Conservation (phyloP, 768 basidiomycete species). For the Lactarius vividus region DNA sequence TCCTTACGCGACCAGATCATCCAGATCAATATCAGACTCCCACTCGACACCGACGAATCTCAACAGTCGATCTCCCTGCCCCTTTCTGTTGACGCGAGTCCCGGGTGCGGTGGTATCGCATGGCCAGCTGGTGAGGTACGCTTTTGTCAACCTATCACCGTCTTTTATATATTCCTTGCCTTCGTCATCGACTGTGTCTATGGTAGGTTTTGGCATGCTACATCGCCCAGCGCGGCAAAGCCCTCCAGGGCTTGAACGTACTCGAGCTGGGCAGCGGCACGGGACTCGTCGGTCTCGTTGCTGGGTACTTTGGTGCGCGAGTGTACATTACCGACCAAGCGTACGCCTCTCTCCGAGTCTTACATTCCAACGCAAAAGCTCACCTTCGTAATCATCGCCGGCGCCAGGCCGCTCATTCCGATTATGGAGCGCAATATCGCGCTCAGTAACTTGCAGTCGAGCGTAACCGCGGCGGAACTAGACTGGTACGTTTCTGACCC, state of each 20-base stretch:
- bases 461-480: slow-evolving; percentile 63
- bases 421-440: slow-evolving; percentile 76
- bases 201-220: slow-evolving; percentile 75
- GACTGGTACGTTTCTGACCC: slow-evolving; percentile 64
- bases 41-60: slow-evolving; percentile 15
- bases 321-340: slow-evolving; percentile 89
- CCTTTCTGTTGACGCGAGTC: slow-evolving; percentile 72
- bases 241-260: slow-evolving; percentile 54
- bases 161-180: background rate
- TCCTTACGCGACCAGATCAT: slow-evolving; percentile 50
- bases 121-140: slow-evolving; percentile 91
- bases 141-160: slow-evolving; percentile 2
- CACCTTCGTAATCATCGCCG: background rate
- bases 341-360: slow-evolving; percentile 47
- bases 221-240: slow-evolving; percentile 54
- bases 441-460: slow-evolving; percentile 56
- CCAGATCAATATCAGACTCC: slow-evolving; percentile 39
- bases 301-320: slow-evolving; percentile 58
- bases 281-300: slow-evolving; percentile 87
- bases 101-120: slow-evolving; percentile 88
- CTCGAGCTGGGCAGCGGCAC: slow-evolving; percentile 91
- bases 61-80: slow-evolving; percentile 38
- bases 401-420: slow-evolving; percentile 62
- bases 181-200: slow-evolving; percentile 7
- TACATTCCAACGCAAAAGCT: slow-evolving; percentile 45